A percentile compares a stretch with the other conserved stretches of the same genome.
phyloP scores from a whole-genome alignment of 2,329 filamentous ascomycete genomes.

The Xylariaceae sp. region DNA sequence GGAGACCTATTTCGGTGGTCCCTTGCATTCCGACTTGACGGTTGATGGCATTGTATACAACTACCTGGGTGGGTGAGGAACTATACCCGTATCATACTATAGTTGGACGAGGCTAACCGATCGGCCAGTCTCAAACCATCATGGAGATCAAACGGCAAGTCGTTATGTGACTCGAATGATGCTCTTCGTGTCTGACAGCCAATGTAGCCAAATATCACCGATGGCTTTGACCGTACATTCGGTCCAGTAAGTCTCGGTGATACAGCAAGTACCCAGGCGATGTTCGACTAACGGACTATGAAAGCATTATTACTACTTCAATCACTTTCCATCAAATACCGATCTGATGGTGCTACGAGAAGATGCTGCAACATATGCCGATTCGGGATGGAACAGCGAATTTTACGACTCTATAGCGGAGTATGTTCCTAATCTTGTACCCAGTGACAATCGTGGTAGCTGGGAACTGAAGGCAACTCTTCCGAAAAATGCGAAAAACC shows the following conservation, averaged over 20 bases:
- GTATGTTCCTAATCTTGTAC: constrained; percentile 55
- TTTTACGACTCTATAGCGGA: constrained; percentile 62
- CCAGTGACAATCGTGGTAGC: constrained; percentile 45
- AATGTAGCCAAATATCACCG: constrained; percentile 52
- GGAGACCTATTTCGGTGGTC: constrained; percentile 60
- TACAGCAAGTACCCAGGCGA: too few species aligned
- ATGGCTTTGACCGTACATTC: constrained; percentile 62
- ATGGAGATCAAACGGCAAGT: constrained; percentile 50
- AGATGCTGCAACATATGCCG: constrained; percentile 50
- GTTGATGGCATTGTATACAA: constrained; percentile 65
- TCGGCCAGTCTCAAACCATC: constrained; percentile 52
- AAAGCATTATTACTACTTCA: constrained; percentile 56
- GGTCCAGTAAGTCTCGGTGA: constrained; percentile 35
- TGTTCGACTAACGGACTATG: too few species aligned
- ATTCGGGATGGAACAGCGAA: constrained; percentile 49
- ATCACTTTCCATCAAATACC: constrained; percentile 44
- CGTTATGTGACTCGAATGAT: constrained; percentile 1
- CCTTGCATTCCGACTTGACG: constrained; percentile 57
- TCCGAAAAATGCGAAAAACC: constrained; percentile 44
- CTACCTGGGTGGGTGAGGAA: constrained; percentile 40
- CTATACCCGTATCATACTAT: neutral
- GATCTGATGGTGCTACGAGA: constrained; percentile 43
- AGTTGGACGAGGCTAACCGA: neutral
- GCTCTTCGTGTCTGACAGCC: constrained; percentile 3
- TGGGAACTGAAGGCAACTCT: constrained; percentile 48